phyloP scores from a whole-genome alignment of 176 grass and related monocot species.

The Cocos nucifera region DNA sequence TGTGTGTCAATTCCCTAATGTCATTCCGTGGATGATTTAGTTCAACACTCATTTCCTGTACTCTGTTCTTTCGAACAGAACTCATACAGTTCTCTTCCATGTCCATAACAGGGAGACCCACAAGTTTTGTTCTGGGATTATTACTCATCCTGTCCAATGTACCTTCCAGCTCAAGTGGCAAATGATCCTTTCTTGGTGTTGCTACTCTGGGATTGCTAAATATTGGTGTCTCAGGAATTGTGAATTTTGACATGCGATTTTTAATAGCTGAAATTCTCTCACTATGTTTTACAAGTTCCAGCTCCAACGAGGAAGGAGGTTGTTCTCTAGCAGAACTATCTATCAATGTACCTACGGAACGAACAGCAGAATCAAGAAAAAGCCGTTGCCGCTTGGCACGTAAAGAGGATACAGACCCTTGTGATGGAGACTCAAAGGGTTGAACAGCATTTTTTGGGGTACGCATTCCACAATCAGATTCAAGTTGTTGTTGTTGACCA shows the following conservation, averaged over 20 bases:
- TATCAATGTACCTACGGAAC: slow-evolving; percentile 19
- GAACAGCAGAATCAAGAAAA: slow-evolving; percentile 26
- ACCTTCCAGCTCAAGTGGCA: slow-evolving; percentile 17
- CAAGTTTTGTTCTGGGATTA: slow-evolving; percentile 1
- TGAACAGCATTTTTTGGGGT: slow-evolving; percentile 36
- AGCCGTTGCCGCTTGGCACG: slow-evolving; percentile 35
- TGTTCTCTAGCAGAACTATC: neutral
- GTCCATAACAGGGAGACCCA: neutral
- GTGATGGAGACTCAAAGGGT: slow-evolving; percentile 13
- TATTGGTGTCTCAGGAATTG: slow-evolving; percentile 26
- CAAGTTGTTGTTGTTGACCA: slow-evolving; percentile 24
- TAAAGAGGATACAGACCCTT: slow-evolving; percentile 47
- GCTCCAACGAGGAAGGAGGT: slow-evolving; percentile 21
- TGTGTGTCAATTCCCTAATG: neutral
- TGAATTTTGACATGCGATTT: slow-evolving; percentile 23
- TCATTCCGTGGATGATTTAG: neutral
- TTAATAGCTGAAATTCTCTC: slow-evolving; percentile 51
- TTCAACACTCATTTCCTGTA: neutral
- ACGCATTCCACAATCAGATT: slow-evolving; percentile 20
- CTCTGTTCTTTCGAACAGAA: slow-evolving; percentile 8
- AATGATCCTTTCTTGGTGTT: slow-evolving; percentile 21
- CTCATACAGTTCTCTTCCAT: neutral
- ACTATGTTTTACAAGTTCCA: slow-evolving; percentile 35
- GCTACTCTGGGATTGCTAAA: slow-evolving; percentile 5
- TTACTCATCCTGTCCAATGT: slow-evolving; percentile 11